Evolutionary conservation across 768 basidiomycete species (phyloP), one percentile per base, ranked within the genome.

Genomic region (Russula vinacea): DNA sequence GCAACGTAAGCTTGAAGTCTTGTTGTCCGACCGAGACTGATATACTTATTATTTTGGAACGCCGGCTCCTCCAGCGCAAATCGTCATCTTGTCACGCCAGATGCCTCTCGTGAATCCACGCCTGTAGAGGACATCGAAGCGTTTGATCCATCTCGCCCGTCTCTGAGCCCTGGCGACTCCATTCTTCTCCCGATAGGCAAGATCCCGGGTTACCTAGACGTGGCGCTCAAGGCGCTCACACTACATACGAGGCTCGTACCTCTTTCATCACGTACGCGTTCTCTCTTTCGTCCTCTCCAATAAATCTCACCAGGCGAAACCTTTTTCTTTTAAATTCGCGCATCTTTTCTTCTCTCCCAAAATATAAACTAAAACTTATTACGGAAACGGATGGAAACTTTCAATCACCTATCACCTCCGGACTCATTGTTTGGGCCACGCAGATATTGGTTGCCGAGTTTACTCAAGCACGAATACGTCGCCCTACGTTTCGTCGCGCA

Each of bases 401-500:
- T 44, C 42, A 19, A 44, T 19, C 17, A 5, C 8, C 17, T 8
- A 44, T 19, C 17, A 5, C 8, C 17, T 8, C 19, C 6, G 7
- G 40, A 0, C 16, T 39, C 16, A 17, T 40, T 17, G 17, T 44
- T 9, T n/a, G 42, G 44, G n/a, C 3, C 45, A 6, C 35, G 37
- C 33, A 67, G 63, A 24, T 81, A 77, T 67, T 82, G 81, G 81
- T 75, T 81, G 17, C 80, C 80, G 0, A 69, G 72, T 13, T 67
- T 83, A 44, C 67, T 74, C 40, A 78, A 75, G 60, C 75, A 81
- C 69, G 69, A 73, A 24, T 66, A 77, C 60, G 67, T 82, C 54
- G 79, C 78, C 2, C 71, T 83, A 35, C 77, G 80, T 5, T 82
- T 83, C 71, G 42, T 82, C 7, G 73, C 79, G 2, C 81, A 82